Conservation (phyloP, 2,329 filamentous ascomycete species). For the Nannizziopsis barbatae region DNA sequence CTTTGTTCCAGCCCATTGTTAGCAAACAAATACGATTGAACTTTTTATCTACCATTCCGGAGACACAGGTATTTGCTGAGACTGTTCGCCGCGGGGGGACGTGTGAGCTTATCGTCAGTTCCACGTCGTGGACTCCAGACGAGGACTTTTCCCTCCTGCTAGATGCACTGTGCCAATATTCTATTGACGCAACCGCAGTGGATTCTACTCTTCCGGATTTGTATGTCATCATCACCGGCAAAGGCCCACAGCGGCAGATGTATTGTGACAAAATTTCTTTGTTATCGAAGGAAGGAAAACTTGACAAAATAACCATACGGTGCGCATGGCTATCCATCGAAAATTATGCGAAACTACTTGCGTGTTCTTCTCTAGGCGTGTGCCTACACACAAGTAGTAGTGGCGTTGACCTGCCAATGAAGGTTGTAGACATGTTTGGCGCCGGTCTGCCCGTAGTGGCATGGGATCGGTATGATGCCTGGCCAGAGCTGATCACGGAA, state of each 20-base stretch:
- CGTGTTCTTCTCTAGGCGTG: conserved; percentile 76
- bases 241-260: conserved; percentile 69
- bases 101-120: conserved; percentile 69
- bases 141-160: conserved; percentile 89
- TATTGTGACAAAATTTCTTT: conserved; percentile 57
- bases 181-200: conserved; percentile 39
- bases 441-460: conserved; percentile 82
- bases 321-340: conserved; percentile 77
- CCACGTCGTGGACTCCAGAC: conserved; percentile 93
- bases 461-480: conserved; percentile 76
- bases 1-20: conserved; percentile 63
- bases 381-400: conserved; percentile 88
- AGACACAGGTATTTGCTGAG: conserved; percentile 50
- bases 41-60: conserved; percentile 56
- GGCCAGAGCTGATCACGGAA: conserved; percentile 80
- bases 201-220: conserved; percentile 49
- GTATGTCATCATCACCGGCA: conserved; percentile 87
- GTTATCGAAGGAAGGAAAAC: conserved; percentile 50
- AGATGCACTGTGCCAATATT: conserved; percentile 67
- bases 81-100: conserved; percentile 47
- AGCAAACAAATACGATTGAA: conserved; percentile 38
- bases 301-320: conserved; percentile 58
- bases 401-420: conserved; percentile 95
- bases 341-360: conserved; percentile 76
- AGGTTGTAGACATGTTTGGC: conserved; percentile 98